Evolutionary conservation across 106 monocot species (phyloP).

Genomic region (Ottelia alismoides): DNA sequence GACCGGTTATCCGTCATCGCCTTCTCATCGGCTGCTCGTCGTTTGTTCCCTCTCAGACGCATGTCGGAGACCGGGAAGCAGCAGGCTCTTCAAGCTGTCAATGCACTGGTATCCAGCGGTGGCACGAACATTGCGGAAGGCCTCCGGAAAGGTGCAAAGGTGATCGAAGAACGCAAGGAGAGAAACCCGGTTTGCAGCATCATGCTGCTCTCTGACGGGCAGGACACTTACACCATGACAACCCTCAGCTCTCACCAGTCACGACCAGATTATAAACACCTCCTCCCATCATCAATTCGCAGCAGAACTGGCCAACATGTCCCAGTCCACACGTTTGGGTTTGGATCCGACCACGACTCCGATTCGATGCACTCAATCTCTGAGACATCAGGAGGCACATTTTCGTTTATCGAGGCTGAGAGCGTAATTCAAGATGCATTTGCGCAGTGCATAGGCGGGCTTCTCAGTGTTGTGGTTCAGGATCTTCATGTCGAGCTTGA

Average conservation of each 20-base stretch:
- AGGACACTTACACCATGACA: constrained; percentile 47
- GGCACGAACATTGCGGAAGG: constrained; percentile 79
- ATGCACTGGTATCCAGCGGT: constrained; percentile 34
- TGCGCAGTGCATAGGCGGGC: constrained; percentile 85
- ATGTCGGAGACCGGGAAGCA: constrained; percentile 54
- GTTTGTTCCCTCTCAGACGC: constrained; percentile 45
- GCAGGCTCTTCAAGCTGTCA: constrained; percentile 53
- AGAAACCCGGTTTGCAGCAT: constrained; percentile 63
- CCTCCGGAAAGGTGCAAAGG: constrained; percentile 46
- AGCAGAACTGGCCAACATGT: constrained; percentile 8
- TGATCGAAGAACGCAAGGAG: constrained; percentile 39
- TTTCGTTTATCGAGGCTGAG: constrained; percentile 75
- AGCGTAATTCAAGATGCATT: constrained; percentile 65
- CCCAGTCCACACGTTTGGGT: constrained; percentile 68
- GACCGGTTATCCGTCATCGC: constrained; percentile 65
- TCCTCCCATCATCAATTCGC: constrained; percentile 34
- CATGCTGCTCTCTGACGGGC: constrained; percentile 78
- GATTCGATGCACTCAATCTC: constrained; percentile 46
- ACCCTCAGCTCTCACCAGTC: background rate
- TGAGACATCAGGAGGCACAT: constrained; percentile 63
- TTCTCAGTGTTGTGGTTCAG: constrained; percentile 64
- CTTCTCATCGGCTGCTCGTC: constrained; percentile 51
- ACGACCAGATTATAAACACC: constrained; percentile 21
- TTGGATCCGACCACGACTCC: constrained; percentile 65
- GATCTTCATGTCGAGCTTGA: constrained; percentile 30